Conservation (phyloP, 2,329 filamentous ascomycete species). For the Verruconis gallopava region DNA sequence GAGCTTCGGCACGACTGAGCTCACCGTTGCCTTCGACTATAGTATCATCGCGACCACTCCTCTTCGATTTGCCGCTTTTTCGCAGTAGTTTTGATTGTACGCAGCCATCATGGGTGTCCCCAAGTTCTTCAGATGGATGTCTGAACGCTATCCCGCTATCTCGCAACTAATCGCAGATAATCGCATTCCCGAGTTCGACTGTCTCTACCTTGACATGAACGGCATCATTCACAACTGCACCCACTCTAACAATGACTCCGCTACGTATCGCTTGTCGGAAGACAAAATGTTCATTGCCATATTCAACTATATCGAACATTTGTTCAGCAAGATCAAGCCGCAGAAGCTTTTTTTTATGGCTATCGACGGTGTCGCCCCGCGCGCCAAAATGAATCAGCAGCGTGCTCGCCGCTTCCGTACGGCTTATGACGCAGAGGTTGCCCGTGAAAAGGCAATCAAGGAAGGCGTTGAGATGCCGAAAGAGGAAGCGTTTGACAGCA, state of each 20-base stretch:
- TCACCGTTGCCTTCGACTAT: too few species aligned
- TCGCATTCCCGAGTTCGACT: slow-evolving; percentile 97
- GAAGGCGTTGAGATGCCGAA: slow-evolving; percentile 90
- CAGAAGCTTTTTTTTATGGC: slow-evolving; percentile 99
- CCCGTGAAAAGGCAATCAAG: slow-evolving; percentile 79
- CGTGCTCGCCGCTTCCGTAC: slow-evolving; percentile 89
- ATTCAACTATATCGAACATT: slow-evolving; percentile 98
- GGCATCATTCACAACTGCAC: slow-evolving; percentile 99
- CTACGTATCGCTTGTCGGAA: slow-evolving; percentile 84
- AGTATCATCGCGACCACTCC: too few species aligned
- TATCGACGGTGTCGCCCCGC: slow-evolving; percentile 91
- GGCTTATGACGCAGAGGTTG: slow-evolving; percentile 77
- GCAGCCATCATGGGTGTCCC: slow-evolving; percentile 52
- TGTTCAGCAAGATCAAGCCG: slow-evolving; percentile 97
- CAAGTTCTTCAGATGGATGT: slow-evolving; percentile 98
- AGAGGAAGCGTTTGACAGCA: slow-evolving; percentile 94
- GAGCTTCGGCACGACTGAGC: too few species aligned
- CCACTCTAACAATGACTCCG: slow-evolving; percentile 87
- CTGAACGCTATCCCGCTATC: slow-evolving; percentile 95
- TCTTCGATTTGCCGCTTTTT: too few species aligned
- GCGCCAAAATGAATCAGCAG: slow-evolving; percentile 99
- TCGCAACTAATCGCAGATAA: slow-evolving; percentile 98
- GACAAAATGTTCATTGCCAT: slow-evolving; percentile 99
- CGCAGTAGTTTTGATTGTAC: neutral
- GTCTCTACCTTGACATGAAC: slow-evolving; percentile 96